Percentiles rank a stretch among this genome's conserved stretches.
Evolutionary conservation across 768 basidiomycete species (phyloP).

Genomic region (Leccinum boreale): DNA sequence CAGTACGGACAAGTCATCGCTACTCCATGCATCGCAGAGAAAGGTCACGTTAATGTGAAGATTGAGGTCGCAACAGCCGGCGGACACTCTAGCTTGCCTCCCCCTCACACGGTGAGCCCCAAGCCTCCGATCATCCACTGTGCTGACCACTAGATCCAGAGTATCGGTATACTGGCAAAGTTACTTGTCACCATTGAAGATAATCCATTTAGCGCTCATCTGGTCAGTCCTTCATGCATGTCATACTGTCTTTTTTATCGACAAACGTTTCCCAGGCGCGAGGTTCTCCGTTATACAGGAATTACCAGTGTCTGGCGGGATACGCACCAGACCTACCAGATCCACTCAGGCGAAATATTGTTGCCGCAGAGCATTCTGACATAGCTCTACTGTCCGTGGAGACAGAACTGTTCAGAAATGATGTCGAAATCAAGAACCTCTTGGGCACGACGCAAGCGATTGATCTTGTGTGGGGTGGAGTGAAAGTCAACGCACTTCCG

Average conservation of each 20-base stretch:
- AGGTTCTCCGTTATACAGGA: slow-evolving; percentile 54
- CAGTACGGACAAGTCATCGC: slow-evolving; percentile 55
- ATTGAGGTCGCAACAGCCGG: slow-evolving; percentile 67
- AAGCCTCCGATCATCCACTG: not conserved
- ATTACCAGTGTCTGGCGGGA: slow-evolving; percentile 63
- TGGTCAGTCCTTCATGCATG: slow-evolving; percentile 36
- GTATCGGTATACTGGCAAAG: slow-evolving; percentile 77
- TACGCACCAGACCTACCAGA: slow-evolving; percentile 55
- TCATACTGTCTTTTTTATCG: not conserved
- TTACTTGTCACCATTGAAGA: slow-evolving; percentile 67
- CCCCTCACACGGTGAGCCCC: slow-evolving; percentile 63
- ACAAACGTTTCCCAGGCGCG: slow-evolving; percentile 38
- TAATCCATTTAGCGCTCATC: slow-evolving; percentile 51
- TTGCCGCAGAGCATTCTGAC: slow-evolving; percentile 46
- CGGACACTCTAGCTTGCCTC: slow-evolving; percentile 86
- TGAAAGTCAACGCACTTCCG: slow-evolving; percentile 78
- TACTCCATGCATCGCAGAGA: slow-evolving; percentile 65
- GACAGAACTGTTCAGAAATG: slow-evolving; percentile 39
- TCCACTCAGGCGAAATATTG: slow-evolving; percentile 45
- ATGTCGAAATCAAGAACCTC: slow-evolving; percentile 42
- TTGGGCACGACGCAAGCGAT: slow-evolving; percentile 76
- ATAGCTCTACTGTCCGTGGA: slow-evolving; percentile 51
- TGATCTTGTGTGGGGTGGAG: slow-evolving; percentile 64
- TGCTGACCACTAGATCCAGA: slow-evolving; percentile 37
- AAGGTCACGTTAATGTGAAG: slow-evolving; percentile 61